phyloP scores from a whole-genome alignment of 805 yeast species.

The Yarrowia divulgata region DNA sequence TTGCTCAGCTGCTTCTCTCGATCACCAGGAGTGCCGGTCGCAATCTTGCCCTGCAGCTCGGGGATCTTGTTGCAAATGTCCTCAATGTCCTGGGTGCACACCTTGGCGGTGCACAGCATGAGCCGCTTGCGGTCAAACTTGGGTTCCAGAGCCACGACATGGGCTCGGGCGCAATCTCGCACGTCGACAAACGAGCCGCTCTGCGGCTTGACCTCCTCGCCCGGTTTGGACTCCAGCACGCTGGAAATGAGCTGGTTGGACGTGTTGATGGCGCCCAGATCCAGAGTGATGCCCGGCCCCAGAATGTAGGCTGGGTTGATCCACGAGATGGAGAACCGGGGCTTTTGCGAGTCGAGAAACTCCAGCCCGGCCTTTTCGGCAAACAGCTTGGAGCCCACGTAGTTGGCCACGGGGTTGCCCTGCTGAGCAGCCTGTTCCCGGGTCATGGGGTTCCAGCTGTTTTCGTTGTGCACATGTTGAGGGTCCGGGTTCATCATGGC shows the following conservation, averaged over 20 bases:
- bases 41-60: conserved; percentile 14
- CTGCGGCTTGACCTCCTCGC: conserved; percentile 41
- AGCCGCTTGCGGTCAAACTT: conserved; percentile 44
- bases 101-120: conserved; percentile 42
- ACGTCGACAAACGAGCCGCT: conserved; percentile 55
- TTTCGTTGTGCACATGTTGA: conserved; percentile 47
- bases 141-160: conserved; percentile 56
- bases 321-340: conserved; percentile 46
- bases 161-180: conserved; percentile 68
- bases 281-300: conserved; percentile 49
- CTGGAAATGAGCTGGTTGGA: conserved; percentile 45
- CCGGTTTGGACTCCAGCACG: not conserved
- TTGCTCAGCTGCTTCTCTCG: conserved; percentile 5
- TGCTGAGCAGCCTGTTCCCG: conserved; percentile 45
- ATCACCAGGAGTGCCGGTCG: not conserved
- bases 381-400: conserved; percentile 56
- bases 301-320: conserved; percentile 49
- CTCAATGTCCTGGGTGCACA: conserved; percentile 41
- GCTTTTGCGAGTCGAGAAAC: conserved; percentile 49
- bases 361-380: conserved; percentile 69
- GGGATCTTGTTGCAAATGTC: conserved; percentile 41
- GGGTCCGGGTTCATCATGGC: conserved; percentile 52
- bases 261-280: conserved; percentile 48
- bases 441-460: conserved; percentile 52
- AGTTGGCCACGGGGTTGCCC: conserved; percentile 33